Conservation (phyloP, 1,139 yeast genomes). For the Diutina pseudorugosa region DNA sequence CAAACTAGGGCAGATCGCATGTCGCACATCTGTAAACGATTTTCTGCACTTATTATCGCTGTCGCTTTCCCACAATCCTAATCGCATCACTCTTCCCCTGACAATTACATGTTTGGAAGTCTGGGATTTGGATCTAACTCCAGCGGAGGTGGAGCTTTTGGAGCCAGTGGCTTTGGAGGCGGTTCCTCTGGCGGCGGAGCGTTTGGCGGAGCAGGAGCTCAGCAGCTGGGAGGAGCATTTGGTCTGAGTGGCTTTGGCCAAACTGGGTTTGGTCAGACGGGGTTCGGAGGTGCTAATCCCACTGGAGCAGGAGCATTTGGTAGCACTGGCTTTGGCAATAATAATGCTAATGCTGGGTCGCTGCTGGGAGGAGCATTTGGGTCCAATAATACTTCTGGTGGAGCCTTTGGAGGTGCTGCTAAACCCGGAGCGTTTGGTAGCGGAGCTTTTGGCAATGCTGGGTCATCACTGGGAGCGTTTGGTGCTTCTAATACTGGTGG, state of each 20-base stretch:
- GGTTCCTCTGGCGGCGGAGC: conserved; percentile 9
- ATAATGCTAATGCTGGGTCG: not conserved
- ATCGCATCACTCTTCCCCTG: not conserved
- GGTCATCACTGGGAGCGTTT: conserved; percentile 3
- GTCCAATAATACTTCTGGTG: conserved; percentile 6
- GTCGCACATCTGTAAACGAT: not conserved
- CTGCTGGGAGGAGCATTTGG: conserved; percentile 9
- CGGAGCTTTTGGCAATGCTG: not conserved
- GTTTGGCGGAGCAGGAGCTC: conserved; percentile 5
- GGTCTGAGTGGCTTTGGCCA: conserved; percentile 7
- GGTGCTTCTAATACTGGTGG: conserved; percentile 7
- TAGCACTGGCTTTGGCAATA: conserved; percentile 4
- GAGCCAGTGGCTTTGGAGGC: conserved; percentile 10
- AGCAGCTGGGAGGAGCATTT: conserved; percentile 4
- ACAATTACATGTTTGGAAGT: conserved; percentile 5
- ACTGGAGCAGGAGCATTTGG: conserved; percentile 4
- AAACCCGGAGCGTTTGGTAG: not conserved
- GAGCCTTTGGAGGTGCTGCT: conserved; percentile 5
- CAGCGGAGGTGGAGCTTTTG: conserved; percentile 7
- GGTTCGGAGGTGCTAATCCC: conserved; percentile 6
- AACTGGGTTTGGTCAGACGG: conserved; percentile 7
- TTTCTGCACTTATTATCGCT: not conserved
- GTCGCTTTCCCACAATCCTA: not conserved
- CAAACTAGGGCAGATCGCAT: not conserved
- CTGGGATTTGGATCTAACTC: conserved; percentile 1